Evolutionary conservation across 805 yeast genomes (phyloP).

Genomic region (Wickerhamiella australiensis): DNA sequence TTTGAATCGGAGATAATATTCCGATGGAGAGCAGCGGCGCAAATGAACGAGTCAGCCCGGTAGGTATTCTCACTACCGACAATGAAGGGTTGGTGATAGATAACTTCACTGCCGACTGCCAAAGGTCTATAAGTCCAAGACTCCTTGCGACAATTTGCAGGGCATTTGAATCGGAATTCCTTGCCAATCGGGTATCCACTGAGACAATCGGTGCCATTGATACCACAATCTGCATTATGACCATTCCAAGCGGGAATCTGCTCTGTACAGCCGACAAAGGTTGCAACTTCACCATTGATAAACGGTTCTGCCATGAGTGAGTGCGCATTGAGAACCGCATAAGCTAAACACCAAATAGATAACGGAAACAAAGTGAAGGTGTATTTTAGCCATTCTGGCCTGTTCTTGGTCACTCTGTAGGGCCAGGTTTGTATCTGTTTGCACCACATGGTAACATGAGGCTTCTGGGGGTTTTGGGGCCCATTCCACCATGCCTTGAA

Average conservation of each 20-base stretch:
- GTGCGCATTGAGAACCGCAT: slow-evolving; percentile 15
- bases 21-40: slow-evolving; percentile 83
- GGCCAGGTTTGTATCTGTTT: slow-evolving; percentile 14
- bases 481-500: neutral
- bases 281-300: slow-evolving; percentile 15
- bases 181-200: slow-evolving; percentile 30
- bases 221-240: slow-evolving; percentile 63
- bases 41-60: slow-evolving; percentile 78
- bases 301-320: slow-evolving; percentile 21
- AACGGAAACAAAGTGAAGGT: slow-evolving; percentile 12
- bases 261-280: slow-evolving; percentile 19
- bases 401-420: slow-evolving; percentile 5
- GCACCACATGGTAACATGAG: slow-evolving; percentile 15
- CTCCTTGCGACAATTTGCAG: slow-evolving; percentile 72
- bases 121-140: slow-evolving; percentile 64
- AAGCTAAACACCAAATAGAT: slow-evolving; percentile 19
- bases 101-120: slow-evolving; percentile 56
- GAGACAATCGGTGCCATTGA: slow-evolving; percentile 49
- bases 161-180: slow-evolving; percentile 58
- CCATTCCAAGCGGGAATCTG: slow-evolving; percentile 50
- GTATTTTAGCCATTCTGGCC: slow-evolving; percentile 14
- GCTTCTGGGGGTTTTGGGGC: slow-evolving; percentile 11
- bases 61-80: slow-evolving; percentile 68
- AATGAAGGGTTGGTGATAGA: slow-evolving; percentile 59
- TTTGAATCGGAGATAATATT: slow-evolving; percentile 58